phyloP scores from a whole-genome alignment of 75 land plant species.

The Larix kaempferi region DNA sequence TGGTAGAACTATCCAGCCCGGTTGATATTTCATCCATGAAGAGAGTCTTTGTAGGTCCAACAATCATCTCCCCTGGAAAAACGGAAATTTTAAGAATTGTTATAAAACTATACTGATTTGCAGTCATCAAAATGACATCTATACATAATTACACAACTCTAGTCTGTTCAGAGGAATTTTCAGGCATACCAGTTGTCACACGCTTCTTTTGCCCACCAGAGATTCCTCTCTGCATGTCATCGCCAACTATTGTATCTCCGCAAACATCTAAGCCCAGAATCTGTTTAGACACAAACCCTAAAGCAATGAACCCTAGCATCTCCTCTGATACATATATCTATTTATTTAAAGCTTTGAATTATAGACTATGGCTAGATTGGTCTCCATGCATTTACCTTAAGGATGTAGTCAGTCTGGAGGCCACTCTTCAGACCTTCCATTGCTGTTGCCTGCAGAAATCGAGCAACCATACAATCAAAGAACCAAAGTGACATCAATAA shows the following conservation, averaged over 20 bases:
- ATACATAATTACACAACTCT: conserved; percentile 60
- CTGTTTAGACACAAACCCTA: conserved; percentile 18
- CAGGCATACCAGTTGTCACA: conserved; percentile 71
- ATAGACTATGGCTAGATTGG: not conserved
- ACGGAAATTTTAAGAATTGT: not conserved
- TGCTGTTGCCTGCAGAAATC: conserved; percentile 48
- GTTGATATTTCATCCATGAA: conserved; percentile 94
- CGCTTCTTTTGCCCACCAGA: conserved; percentile 77
- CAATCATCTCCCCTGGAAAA: conserved; percentile 76
- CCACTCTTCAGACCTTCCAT: conserved; percentile 59
- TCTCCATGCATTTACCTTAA: conserved; percentile 35
- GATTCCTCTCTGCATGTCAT: conserved; percentile 65
- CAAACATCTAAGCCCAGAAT: conserved; percentile 74
- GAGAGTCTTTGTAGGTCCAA: conserved; percentile 76
- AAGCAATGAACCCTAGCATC: not conserved
- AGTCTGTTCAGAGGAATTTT: conserved; percentile 85
- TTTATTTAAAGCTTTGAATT: not conserved
- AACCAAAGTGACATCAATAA: not conserved
- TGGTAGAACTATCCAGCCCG: conserved; percentile 85
- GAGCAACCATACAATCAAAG: not conserved
- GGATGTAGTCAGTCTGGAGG: conserved; percentile 65
- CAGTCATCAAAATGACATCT: conserved; percentile 57
- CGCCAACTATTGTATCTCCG: conserved; percentile 61
- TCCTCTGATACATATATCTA: not conserved
- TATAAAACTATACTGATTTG: not conserved